Evolutionary conservation across 2,329 filamentous ascomycete genomes (phyloP), one percentile per base, ranked within the genome.

Genomic region (Aspergillus sp.): DNA sequence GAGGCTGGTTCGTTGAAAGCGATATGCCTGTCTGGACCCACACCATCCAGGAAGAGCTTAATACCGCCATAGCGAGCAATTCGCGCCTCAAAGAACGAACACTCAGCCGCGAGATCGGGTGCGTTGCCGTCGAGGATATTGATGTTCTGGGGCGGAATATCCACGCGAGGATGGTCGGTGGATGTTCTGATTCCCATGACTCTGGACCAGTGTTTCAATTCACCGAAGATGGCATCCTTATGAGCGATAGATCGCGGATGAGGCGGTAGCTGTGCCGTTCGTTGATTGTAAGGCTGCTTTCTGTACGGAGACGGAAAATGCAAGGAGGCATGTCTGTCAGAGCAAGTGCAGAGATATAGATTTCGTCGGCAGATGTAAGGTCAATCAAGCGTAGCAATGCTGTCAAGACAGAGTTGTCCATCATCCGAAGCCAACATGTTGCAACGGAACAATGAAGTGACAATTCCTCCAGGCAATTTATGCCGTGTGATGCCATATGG

Each of bases 361-460:
- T 81, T 73, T 99, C 95, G 68, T 97, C 94, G 32, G 95, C 95
- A 13, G 94, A 98, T 2, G 95, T 99, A 65, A 99, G 84, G 76
- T 99, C 95, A 72, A 72, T 96, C 62, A 99, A 83, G 63, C 95
- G 91, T 98, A 51, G 95, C 95, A 76, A 99, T 99, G 76, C 99
- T 99, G 66, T 95, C 92, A 59, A 99, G 88, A 63, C 94, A 90
- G 59, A 99, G 86, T 76, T 98, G 93, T 43, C 93, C 94, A 58
- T 30, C 8, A 30, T 30, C 10, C 9, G 28, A 30, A 30, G 9
- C 9, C 28, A 12, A 30, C 28, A 30, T 30, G 28, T 10, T 30
- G 28, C 3, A 12, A 30, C 9, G 10, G 28, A 30, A 2, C 28
- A 30, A 9, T 30, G 4, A 30, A 12, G 28, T 10, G 28, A 30